Conservation (phyloP, 257 asterid species). For the Solanum lycopersicoides region DNA sequence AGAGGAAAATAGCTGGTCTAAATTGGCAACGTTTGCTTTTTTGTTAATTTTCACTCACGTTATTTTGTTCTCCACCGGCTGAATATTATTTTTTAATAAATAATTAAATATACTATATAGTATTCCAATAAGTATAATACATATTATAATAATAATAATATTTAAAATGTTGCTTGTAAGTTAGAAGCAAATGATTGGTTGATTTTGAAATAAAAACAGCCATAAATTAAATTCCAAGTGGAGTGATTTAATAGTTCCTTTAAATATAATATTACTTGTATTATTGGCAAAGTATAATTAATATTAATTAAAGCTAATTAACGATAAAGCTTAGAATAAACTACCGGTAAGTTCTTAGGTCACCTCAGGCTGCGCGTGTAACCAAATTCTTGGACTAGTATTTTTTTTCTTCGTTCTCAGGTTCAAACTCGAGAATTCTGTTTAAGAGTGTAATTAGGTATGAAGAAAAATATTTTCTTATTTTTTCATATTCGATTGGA, state of each 20-base stretch:
- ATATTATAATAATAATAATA: background rate
- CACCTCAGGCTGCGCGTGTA: background rate
- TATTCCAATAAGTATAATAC: background rate
- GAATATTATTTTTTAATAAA: background rate
- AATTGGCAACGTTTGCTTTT: background rate
- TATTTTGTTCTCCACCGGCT: background rate
- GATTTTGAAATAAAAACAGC: background rate
- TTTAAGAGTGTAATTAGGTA: too few species aligned
- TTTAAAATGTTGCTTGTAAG: background rate
- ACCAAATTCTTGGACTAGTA: background rate
- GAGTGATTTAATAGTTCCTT: background rate
- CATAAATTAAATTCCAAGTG: background rate
- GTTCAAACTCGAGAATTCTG: too few species aligned
- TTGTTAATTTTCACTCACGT: background rate
- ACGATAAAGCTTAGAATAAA: background rate
- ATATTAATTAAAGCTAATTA: background rate
- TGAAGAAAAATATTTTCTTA: too few species aligned
- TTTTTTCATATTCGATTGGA: too few species aligned
- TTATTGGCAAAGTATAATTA: background rate
- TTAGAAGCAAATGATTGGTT: background rate
- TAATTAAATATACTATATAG: background rate
- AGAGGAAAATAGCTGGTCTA: background rate
- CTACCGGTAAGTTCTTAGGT: background rate
- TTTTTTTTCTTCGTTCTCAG: too few species aligned
- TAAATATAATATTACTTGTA: background rate